A percentile compares a stretch with the other conserved stretches of the same genome.
These are phyloP conservation scores for Eimeria maxima DNA, from an alignment of 169 alveolate species.

Conservation along the genomic window DNA sequence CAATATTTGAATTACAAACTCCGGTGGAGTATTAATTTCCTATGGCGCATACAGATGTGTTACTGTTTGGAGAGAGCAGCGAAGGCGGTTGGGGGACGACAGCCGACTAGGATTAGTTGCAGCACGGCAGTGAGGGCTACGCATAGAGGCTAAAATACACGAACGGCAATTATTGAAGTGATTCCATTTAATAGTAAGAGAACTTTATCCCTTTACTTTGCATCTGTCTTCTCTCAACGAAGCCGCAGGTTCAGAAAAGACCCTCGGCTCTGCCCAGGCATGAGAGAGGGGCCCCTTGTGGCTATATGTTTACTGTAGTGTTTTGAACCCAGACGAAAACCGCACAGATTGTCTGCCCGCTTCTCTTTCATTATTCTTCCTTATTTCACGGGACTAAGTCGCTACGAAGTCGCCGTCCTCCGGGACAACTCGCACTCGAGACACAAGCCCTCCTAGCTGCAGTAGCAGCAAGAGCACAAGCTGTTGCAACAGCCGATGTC, in stretches of 20 bases:
- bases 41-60: neutral
- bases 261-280: neutral
- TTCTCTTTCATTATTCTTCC: neutral
- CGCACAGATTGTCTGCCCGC: neutral
- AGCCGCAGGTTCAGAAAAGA: neutral
- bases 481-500: neutral
- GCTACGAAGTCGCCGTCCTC: neutral
- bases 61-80: neutral
- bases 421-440: neutral
- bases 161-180: neutral
- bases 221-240: neutral
- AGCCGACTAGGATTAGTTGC: neutral
- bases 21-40: neutral
- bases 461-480: neutral
- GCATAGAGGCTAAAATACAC: neutral
- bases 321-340: neutral
- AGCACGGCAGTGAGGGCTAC: neutral
- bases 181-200: neutral
- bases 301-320: neutral
- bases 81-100: neutral
- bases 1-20: neutral
- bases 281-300: neutral
- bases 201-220: neutral
- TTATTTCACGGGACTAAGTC: neutral
- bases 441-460: neutral